Evolutionary conservation across 192 early-diverging fungal species (phyloP), one percentile per base, ranked within the genome.

Genomic region (Backusella westeae): DNA sequence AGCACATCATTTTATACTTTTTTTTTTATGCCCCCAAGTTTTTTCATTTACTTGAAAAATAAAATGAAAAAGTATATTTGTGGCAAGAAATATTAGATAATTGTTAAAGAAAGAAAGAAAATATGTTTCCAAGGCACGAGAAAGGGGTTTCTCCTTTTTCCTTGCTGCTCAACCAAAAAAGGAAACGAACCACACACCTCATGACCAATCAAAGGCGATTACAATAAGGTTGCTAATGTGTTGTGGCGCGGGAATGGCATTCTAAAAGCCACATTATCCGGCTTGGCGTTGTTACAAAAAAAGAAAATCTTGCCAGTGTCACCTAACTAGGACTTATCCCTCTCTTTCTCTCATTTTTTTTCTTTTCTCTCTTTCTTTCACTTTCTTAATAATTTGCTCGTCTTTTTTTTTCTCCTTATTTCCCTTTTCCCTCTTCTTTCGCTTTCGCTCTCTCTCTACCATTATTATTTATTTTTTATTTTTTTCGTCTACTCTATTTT

Each of bases 261-360:
- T 38, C 32, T 34, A 34, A 68, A 34, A 68, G 34, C 34, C 67
- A 68, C 67, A 68, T 38, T 36, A 38, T 34, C 34, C 67, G 32
- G 67, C 56, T 68, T 68, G 67, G 67, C 35, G 67, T 34, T 68
- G 67, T 36, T 34, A 38, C 32, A 38, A 68, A 34, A 68, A 68
- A 34, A 68, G 67, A 68, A 34, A 68, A 68, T n/a, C 35, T 38
- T 36, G 15, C 67, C 5, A 67, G 67, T 67, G 67, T 32, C 38
- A 70, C 34, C 21, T 70, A 41, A 35, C 42, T 38, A n/a, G 21
- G 69, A n/a, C 15, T 10, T 5, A 26, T 71, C 35, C n/a, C 36
- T 39, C 39, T 39, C 38, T 39, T 39, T 39, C 38, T 39, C 38
- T 39, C 38, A 39, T 39, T 36, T 42, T 41, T n/a, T 71, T 15